Evolutionary conservation across 225 moss, liverwort and hornwort genomes (phyloP).

Genomic region (Anthoceros angustus): DNA sequence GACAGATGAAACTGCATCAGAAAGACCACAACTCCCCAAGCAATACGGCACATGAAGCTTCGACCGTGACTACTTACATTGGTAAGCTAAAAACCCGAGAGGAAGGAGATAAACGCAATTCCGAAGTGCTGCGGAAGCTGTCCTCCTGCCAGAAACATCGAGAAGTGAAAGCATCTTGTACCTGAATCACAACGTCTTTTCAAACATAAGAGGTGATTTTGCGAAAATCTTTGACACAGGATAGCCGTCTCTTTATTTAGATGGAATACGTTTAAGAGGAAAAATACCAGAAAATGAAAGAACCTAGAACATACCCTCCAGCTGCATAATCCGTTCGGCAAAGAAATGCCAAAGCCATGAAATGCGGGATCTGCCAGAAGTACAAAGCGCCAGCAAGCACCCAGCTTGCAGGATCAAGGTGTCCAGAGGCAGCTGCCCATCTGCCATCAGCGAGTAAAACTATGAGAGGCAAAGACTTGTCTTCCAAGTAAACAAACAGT

Average conservation of each 20-base stretch:
- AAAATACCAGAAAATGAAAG: too few relatives aligned
- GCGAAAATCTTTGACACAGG: too few relatives aligned
- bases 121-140: slow-evolving; percentile 58
- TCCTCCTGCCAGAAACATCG: slow-evolving; percentile 52
- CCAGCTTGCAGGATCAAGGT: slow-evolving; percentile 55
- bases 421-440: slow-evolving; percentile 53
- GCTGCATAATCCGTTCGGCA: slow-evolving; percentile 64
- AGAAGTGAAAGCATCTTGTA: slow-evolving; percentile 75
- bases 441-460: too few relatives aligned
- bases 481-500: background rate
- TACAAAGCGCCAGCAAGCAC: slow-evolving; percentile 57
- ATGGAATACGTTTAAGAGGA: too few relatives aligned
- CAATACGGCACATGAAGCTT: background rate
- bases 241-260: too few relatives aligned
- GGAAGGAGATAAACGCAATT: slow-evolving; percentile 69
- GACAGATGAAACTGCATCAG: background rate
- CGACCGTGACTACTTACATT: too few relatives aligned
- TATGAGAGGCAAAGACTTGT: too few relatives aligned
- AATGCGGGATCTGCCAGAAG: slow-evolving; percentile 96
- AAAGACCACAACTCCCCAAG: background rate
- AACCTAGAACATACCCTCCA: slow-evolving; percentile 26
- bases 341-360: slow-evolving; percentile 76
- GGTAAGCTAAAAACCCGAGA: slow-evolving; percentile 57
- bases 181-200: too few relatives aligned
- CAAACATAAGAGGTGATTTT: too few relatives aligned